A percentile compares a stretch with the other conserved stretches of the same genome.
Evolutionary conservation across 2,329 filamentous ascomycete genomes (phyloP).

Genomic region (Coleophoma crateriformis): DNA sequence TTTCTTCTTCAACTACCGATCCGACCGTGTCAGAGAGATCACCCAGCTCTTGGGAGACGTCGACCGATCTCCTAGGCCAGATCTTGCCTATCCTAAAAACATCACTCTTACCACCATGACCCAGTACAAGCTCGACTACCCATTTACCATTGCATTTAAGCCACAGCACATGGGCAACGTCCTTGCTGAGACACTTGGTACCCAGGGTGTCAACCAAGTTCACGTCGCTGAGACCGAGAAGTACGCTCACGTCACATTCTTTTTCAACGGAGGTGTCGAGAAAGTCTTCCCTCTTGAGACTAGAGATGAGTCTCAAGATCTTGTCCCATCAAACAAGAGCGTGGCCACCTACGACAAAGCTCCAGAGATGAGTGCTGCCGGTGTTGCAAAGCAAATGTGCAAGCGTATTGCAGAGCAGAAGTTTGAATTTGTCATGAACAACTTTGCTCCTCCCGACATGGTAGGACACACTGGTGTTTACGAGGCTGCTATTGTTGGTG

Average conservation of each 20-base stretch:
- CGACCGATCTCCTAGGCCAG: conserved; percentile 83
- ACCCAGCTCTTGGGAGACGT: conserved; percentile 89
- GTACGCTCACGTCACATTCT: conserved; percentile 99
- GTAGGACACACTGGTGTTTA: conserved; percentile 98
- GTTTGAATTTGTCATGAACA: conserved; percentile 99
- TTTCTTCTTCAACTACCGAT: conserved; percentile 99
- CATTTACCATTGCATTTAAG: conserved; percentile 86
- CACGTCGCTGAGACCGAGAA: conserved; percentile 99
- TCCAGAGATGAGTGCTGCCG: conserved; percentile 92
- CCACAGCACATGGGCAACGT: conserved; percentile 97
- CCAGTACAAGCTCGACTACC: conserved; percentile 92
- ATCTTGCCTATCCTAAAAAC: conserved; percentile 92
- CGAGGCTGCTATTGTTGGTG: conserved; percentile 83
- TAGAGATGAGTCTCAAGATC: conserved; percentile 73
- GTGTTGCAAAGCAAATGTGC: conserved; percentile 81
- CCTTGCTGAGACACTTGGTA: conserved; percentile 92
- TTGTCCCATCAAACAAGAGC: conserved; percentile 80
- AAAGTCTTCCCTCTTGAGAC: conserved; percentile 90
- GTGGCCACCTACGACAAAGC: conserved; percentile 94
- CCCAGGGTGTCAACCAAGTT: conserved; percentile 85
- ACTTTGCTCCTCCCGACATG: conserved; percentile 99
- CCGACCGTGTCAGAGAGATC: conserved; percentile 93
- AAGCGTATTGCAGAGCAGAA: conserved; percentile 81
- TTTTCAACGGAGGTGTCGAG: conserved; percentile 98
- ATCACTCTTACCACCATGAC: conserved; percentile 92